Base-by-base conservation (phyloP, 768 basidiomycete genomes). In the Rhizopogon vesiculosus region DNA sequence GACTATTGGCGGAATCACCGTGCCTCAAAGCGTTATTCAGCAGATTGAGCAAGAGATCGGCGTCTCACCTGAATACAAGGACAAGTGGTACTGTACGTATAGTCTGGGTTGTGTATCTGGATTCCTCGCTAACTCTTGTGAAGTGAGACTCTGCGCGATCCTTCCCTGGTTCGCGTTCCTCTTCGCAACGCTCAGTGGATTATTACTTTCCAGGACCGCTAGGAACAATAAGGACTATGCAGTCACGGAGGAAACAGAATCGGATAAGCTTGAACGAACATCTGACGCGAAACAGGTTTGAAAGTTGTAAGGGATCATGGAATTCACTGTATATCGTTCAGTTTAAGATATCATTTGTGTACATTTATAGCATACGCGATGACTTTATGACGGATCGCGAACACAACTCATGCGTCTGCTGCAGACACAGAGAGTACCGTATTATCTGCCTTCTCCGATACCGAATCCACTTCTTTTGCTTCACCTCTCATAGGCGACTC, bases 91-190 rank as follows among this genome's bases (percentile, higher is more conserved):
- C 60, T 62, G 81, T 83, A 63, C 58, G 79, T 76, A 18, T 15
- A 29, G 44, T 18, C 12, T 7, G n/a, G 16, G 3, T 31, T 31
- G 45, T 5, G 15, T 38, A 39, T 40, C 31, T 25, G 12, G 28
- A 15, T 35, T 54, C 16, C 56, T 57, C 50, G 15, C 45, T 46
- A 54, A 51, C 40, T 15, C 33, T 50, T 52, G 50, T 48, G 16
- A 59, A 84, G 82, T 83, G 56, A 67, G 69, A 45, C 67, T 76
- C 28, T 64, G 76, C 22, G 77, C 79, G 2, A 73, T 81, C 56
- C 64, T 82, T 45, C 77, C 79, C 1, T 84, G 82, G 82, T 67
- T 81, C 61, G 65, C 79, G 0, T 57, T 76, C 59, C 64, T 79
- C 15, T 79, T 78, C 62, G 68, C 70, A 18, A 31, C 65, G 35